Base-by-base conservation (phyloP, 2,329 filamentous ascomycete genomes). In the Diaporthe australafricana region DNA sequence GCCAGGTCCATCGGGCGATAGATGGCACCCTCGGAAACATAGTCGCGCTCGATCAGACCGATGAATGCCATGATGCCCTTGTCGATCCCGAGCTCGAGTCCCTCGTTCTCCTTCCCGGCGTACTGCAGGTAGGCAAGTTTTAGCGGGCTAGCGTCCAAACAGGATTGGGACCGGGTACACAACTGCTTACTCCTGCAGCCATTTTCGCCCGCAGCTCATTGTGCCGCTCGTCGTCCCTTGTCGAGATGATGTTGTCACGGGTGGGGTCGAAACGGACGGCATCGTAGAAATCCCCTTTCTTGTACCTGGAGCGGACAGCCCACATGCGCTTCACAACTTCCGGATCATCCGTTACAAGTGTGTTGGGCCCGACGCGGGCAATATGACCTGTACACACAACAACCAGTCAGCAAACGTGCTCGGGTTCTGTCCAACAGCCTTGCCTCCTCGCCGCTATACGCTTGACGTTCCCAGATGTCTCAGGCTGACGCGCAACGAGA, bases 1-100 rank as follows among this genome's bases (percentile, higher is more conserved):
- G 84, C 85, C 56, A 90, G 76, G 74, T 90, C 86, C 75, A 88
- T 81, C 7, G 83, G 77, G 68, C 85, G 85, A 35, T 74, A 77
- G 0, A 76, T 73, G 11, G 68, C 73, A 25, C 74, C 74, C 27
- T 77, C 77, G 5, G 79, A 80, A 14, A 82, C 68, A 73, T 86
- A 86, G 42, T 77, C 77, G 30, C 74, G 77, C 70, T 84, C 81
- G 47, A 90, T 83, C 9, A 89, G 81, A 22, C 80, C 75, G 40
- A 78, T 63, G 55, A 78, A 78, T 38, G 68, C 69, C 40, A 66
- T n/a, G 48, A 79, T 77, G 8, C 77, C 76, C 30, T 56, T 68
- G 72, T 79, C 77, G 50, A 79, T 75, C 56, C 74, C 67, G 14
- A 53, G 48, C 71, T 79, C 76, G n/a, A 79, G 73, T n/a, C 62